Evolutionary conservation across 805 yeast species (phyloP), one percentile per base, ranked within the genome.

Genomic region (Metschnikowia aberdeeniae): DNA sequence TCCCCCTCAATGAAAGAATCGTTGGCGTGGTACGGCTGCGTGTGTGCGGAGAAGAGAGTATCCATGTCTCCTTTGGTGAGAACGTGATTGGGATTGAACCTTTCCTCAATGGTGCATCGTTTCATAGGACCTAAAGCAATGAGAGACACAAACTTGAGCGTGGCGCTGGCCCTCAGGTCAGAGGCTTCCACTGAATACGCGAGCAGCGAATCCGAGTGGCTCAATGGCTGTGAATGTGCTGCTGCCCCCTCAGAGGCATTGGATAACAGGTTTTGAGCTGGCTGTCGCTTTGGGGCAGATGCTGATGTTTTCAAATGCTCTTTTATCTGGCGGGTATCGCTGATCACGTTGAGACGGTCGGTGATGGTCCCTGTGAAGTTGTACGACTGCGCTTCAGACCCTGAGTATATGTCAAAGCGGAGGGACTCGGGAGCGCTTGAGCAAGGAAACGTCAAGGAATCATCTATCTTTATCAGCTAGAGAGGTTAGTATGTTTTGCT

Each of bases 331-430:
- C 58, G 59, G 10, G 62, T 50, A 45, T 66, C 73, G 26, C 65
- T 60, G 33, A 60, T 51, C 12, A 67, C 64, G 43, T 55, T 65
- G 44, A 69, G 57, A 40, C 63, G 59, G 41, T 57, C 55, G 32
- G 57, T 42, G 35, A 70, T 60, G 36, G 68, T 55, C 14, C 75
- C 75, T 10, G 63, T 47, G 48, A 58, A 66, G 32, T 34, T 36
- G 33, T 50, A 50, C 11, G 46, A 47, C 19, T 45, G 47, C 13
- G 46, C 40, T 8, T 43, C 34, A 8, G 41, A 32, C n/a, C 46
- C 35, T 2, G 60, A 47, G 53, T 68, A 70, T 5, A 70, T 49
- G 46, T 67, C 71, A 22, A 68, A 61, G 37, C 67, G 67, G 44
- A 66, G 62, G 35, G 59, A 62, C 45, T 70, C 75, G 13, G 64